Base-by-base conservation (phyloP, 257 asterid species). In the Avicennia marina region DNA sequence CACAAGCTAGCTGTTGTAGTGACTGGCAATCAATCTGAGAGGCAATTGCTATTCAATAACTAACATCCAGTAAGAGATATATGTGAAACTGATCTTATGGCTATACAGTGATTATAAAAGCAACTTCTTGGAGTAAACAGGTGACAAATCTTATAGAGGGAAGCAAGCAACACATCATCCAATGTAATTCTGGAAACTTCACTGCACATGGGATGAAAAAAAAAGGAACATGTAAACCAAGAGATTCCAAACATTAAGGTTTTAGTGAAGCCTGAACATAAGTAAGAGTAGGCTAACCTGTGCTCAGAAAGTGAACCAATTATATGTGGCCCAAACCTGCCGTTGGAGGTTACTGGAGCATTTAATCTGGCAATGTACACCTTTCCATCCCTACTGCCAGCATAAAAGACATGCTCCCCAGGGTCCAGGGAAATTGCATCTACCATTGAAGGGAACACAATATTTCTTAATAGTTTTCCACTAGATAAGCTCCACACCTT, bases 311-410 rank as follows among this genome's bases (percentile, higher is more conserved):
- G 63, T 60, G 90, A 67, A 49, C 87, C 96, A 27, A 82, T 68
- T 56, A 91, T 80, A 66, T 88, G 84, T n/a, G 38, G 20, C 45
- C 93, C 96, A 55, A 76, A 78, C 36, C 57, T 75, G 73, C 73
- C 69, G 73, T 52, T 75, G 66, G 80, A 61, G 65, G 72, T 58
- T 16, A 51, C 76, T 34, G 72, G 80, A 63, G 87, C 85, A 80
- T 76, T 78, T 62, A 90, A 69, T 58, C 84, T 82, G 39, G 78
- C 95, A 49, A 82, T 78, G 71, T 90, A 82, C 73, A 86, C 81
- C 66, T 79, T 90, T 41, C 98, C 98, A 79, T 90, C 96, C 73
- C 93, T 79, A 50, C 93, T 85, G 74, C 96, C 95, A 6, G 98
- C 98, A 74, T 87, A 88, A 75, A 91, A 88, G 64, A 79, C 85